Conservation (phyloP, 2,329 filamentous ascomycete genomes). For the Ceratocystis colombiana region DNA sequence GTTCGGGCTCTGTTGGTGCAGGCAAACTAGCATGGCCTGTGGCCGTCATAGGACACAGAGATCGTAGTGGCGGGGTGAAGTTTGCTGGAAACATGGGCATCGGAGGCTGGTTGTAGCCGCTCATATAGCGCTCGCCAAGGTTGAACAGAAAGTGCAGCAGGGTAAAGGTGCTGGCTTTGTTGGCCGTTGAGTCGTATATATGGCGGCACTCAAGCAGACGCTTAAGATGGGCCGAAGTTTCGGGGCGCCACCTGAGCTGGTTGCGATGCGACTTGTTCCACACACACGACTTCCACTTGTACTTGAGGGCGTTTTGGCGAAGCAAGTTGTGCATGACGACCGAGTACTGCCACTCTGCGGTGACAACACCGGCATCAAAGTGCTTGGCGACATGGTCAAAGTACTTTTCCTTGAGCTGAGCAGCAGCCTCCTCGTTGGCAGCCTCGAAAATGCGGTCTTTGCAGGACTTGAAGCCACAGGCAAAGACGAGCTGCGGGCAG, state of each 20-base stretch:
- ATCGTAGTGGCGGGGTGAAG: slow-evolving; percentile 27
- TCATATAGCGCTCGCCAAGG: slow-evolving; percentile 32
- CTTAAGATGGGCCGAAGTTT: slow-evolving; percentile 38
- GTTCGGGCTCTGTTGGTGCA: slow-evolving; percentile 19
- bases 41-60: slow-evolving; percentile 25
- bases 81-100: slow-evolving; percentile 26
- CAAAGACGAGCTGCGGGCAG: slow-evolving; percentile 38
- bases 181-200: slow-evolving; percentile 34
- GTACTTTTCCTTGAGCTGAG: slow-evolving; percentile 36
- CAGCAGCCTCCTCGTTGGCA: slow-evolving; percentile 33
- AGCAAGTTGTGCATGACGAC: slow-evolving; percentile 39
- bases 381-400: slow-evolving; percentile 41
- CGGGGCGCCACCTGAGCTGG: slow-evolving; percentile 35
- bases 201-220: slow-evolving; percentile 39
- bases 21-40: slow-evolving; percentile 22
- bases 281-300: slow-evolving; percentile 39
- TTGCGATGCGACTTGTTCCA: slow-evolving; percentile 39
- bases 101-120: slow-evolving; percentile 33
- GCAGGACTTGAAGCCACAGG: slow-evolving; percentile 37
- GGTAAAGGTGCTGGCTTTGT: slow-evolving; percentile 26
- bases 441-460: slow-evolving; percentile 39
- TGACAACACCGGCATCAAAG: slow-evolving; percentile 37
- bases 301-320: slow-evolving; percentile 37
- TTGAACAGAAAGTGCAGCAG: slow-evolving; percentile 39
- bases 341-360: slow-evolving; percentile 38